These are phyloP conservation scores for Saturnispora serradocipensis DNA, from an alignment of 805 yeast genomes.

Conservation along the genomic window DNA sequence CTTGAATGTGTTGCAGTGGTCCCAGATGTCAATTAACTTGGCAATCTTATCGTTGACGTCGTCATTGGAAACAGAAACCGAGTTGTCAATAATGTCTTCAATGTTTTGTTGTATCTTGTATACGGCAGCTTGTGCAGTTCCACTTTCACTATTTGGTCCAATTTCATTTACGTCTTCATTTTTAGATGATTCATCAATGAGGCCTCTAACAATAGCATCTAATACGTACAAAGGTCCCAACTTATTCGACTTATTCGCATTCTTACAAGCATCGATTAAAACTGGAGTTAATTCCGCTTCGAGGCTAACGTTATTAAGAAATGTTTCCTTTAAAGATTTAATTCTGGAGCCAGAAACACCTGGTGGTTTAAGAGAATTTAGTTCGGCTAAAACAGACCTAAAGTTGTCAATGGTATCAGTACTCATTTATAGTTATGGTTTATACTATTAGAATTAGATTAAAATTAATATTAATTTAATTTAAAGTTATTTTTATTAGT, in stretches of 20 bases:
- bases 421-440: neutral
- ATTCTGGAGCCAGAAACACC: conserved; percentile 97
- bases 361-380: conserved; percentile 60
- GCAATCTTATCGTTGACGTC: conserved; percentile 65
- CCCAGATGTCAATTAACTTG: conserved; percentile 90
- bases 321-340: conserved; percentile 71
- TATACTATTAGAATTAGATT: neutral
- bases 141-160: conserved; percentile 29
- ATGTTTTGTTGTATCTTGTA: conserved; percentile 50
- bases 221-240: conserved; percentile 85
- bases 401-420: conserved; percentile 26
- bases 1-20: conserved; percentile 68
- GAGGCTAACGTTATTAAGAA: conserved; percentile 50
- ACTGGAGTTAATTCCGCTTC: conserved; percentile 46
- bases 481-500: neutral
- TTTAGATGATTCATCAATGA: conserved; percentile 37
- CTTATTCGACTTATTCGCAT: conserved; percentile 71
- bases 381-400: conserved; percentile 39
- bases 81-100: conserved; percentile 53
- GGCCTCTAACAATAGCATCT: conserved; percentile 86
- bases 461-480: neutral
- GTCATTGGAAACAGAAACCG: conserved; percentile 39
- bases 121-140: conserved; percentile 69
- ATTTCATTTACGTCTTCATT: neutral
- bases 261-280: conserved; percentile 58